phyloP scores from a whole-genome alignment of 2,329 filamentous ascomycete genomes.

The Pseudohalonectria lignicola region DNA sequence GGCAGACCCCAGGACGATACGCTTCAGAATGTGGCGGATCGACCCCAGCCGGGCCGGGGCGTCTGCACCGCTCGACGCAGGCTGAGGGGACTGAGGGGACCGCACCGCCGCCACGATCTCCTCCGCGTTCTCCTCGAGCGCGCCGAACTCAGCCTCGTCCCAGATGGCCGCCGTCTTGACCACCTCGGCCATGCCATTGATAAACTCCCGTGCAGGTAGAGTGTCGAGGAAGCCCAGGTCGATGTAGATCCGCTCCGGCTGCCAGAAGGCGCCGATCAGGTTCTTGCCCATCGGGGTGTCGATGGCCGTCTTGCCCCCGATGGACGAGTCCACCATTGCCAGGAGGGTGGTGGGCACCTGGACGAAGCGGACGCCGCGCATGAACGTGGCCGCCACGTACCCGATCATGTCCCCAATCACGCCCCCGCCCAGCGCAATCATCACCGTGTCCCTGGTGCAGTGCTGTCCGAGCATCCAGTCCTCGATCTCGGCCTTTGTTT shows the following conservation, averaged over 20 bases:
- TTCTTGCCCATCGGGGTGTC: slow-evolving; percentile 96
- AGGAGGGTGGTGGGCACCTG: slow-evolving; percentile 93
- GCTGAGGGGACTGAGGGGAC: slow-evolving; percentile 38
- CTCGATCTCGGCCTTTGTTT: slow-evolving; percentile 91
- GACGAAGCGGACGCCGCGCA: slow-evolving; percentile 92
- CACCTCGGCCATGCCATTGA: slow-evolving; percentile 98
- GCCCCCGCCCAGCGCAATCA: slow-evolving; percentile 88
- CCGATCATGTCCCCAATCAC: slow-evolving; percentile 98
- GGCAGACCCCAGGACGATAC: slow-evolving; percentile 82
- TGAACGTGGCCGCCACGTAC: slow-evolving; percentile 95
- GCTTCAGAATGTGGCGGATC: slow-evolving; percentile 61
- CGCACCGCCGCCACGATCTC: slow-evolving; percentile 65
- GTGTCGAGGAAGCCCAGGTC: slow-evolving; percentile 88
- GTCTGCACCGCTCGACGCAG: slow-evolving; percentile 13
- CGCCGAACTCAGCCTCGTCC: slow-evolving; percentile 75
- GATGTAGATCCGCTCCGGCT: slow-evolving; percentile 87
- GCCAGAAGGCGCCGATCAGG: slow-evolving; percentile 91
- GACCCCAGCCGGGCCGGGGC: slow-evolving; percentile 50
- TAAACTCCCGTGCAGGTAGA: slow-evolving; percentile 80
- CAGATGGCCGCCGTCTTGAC: slow-evolving; percentile 97
- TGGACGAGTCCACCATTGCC: slow-evolving; percentile 97
- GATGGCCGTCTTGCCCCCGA: slow-evolving; percentile 96
- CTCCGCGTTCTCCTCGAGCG: slow-evolving; percentile 72
- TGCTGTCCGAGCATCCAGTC: slow-evolving; percentile 94
- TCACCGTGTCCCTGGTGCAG: slow-evolving; percentile 90